A percentile compares a stretch with the other conserved stretches of the same genome.
Conservation (phyloP, 441 rosid genomes). For the Pelargonium myrrhifolium region DNA sequence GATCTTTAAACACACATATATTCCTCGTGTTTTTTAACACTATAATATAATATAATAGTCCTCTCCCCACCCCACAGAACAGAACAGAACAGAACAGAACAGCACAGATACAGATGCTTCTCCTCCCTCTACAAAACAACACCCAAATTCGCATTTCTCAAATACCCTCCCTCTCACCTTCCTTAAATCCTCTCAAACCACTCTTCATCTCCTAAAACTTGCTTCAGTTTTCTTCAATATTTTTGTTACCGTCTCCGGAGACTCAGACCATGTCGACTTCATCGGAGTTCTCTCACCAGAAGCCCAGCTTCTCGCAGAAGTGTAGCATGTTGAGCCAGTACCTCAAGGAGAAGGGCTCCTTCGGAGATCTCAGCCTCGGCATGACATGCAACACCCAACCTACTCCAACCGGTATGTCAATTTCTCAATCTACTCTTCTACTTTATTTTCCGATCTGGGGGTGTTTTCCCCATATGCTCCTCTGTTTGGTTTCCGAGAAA, state of each 20-base stretch:
- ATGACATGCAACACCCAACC: conserved; percentile 40
- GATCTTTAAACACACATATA: neutral
- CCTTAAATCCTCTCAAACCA: too few relatives aligned
- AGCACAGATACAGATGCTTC: too few relatives aligned
- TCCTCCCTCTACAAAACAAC: too few relatives aligned
- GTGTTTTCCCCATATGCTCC: neutral
- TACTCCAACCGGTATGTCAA: neutral
- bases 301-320: conserved; percentile 39
- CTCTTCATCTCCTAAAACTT: too few relatives aligned
- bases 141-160: too few relatives aligned
- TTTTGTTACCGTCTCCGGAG: too few relatives aligned
- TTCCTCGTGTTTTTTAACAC: neutral
- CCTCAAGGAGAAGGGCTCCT: conserved; percentile 59
- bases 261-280: conserved; percentile 35
- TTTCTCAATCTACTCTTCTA: too few relatives aligned
- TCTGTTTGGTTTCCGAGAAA: conserved; percentile 9
- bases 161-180: too few relatives aligned
- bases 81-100: too few relatives aligned
- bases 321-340: conserved; percentile 50
- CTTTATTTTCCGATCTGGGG: neutral
- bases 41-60: too few relatives aligned
- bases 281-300: conserved; percentile 25
- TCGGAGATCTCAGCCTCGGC: conserved; percentile 65
- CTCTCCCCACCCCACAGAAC: too few relatives aligned
- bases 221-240: too few relatives aligned